Conservation (phyloP, 305 asterid genomes). For the Lippia alba region DNA sequence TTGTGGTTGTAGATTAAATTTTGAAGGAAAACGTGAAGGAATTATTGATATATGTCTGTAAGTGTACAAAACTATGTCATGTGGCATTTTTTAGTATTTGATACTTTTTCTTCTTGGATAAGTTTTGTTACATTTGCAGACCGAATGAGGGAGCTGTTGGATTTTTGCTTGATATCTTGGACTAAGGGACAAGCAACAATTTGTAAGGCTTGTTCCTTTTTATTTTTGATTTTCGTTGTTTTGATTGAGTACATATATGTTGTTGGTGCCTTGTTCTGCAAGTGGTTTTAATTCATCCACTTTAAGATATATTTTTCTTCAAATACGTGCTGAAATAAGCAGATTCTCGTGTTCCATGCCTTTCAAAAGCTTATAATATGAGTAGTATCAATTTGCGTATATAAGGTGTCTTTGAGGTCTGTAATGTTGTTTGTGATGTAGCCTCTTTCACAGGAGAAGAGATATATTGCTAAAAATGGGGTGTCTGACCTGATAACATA, state of each 20-base stretch:
- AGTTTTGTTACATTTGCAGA: conserved; percentile 50
- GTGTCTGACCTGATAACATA: conserved; percentile 66
- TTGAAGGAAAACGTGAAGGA: background rate
- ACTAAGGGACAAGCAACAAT: conserved; percentile 79
- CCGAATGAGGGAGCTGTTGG: conserved; percentile 79
- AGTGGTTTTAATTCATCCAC: background rate
- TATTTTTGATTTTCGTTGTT: conserved; percentile 3
- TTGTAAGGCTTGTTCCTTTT: conserved; percentile 50
- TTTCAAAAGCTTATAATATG: conserved; percentile 15
- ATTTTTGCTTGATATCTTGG: conserved; percentile 84
- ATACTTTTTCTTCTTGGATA: conserved; percentile 3
- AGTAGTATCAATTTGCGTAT: conserved; percentile 18
- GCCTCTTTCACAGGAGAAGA: conserved; percentile 88
- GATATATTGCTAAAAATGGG: conserved; percentile 83
- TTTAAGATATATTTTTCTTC: conserved; percentile 7
- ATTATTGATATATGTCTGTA: background rate
- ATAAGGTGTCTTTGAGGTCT: background rate
- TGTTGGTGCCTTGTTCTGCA: conserved; percentile 9
- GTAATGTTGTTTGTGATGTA: conserved; percentile 42
- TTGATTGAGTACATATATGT: conserved; percentile 11
- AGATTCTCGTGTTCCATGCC: background rate
- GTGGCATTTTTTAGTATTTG: background rate
- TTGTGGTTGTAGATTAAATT: conserved; percentile 1
- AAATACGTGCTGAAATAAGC: conserved; percentile 1
- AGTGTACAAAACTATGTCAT: background rate